phyloP scores from a whole-genome alignment of 139 green algal species.

The Closterium sp. region DNA sequence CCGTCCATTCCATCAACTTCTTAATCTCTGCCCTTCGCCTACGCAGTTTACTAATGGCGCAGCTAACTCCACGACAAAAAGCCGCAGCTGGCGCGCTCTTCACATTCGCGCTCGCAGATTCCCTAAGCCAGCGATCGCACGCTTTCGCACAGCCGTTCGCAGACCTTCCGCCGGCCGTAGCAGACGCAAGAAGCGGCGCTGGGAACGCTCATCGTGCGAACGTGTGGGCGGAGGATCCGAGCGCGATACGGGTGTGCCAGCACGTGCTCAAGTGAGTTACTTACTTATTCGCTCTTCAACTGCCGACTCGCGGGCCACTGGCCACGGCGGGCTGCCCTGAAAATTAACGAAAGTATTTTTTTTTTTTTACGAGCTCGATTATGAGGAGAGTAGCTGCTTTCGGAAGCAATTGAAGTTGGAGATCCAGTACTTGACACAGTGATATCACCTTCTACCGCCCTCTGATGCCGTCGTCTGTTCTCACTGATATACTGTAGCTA shows the following conservation, averaged over 20 bases:
- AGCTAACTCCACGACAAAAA: not conserved
- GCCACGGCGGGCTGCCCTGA: too few relatives aligned
- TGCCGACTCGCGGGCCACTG: too few relatives aligned
- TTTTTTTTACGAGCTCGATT: too few relatives aligned
- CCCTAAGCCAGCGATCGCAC: not conserved
- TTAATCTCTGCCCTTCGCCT: too few relatives aligned
- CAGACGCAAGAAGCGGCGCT: not conserved
- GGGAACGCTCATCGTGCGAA: not conserved
- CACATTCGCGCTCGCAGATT: not conserved
- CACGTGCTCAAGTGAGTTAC: not conserved
- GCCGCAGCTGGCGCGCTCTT: not conserved
- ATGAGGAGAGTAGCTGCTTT: too few relatives aligned
- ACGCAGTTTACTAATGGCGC: not conserved
- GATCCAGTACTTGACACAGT: too few relatives aligned
- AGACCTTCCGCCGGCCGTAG: not conserved
- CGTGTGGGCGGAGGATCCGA: not conserved
- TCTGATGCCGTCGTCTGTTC: too few relatives aligned
- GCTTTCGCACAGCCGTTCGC: not conserved
- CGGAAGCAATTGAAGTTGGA: too few relatives aligned
- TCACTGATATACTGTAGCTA: too few relatives aligned
- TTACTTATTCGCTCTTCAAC: not conserved
- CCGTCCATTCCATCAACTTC: too few relatives aligned
- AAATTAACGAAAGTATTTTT: too few relatives aligned
- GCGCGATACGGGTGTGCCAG: not conserved
- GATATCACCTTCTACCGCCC: too few relatives aligned